Percentiles rank a stretch among this genome's conserved stretches.
Conservation (phyloP, 2,329 filamentous ascomycete species). For the Rhynchosporium agropyri region DNA sequence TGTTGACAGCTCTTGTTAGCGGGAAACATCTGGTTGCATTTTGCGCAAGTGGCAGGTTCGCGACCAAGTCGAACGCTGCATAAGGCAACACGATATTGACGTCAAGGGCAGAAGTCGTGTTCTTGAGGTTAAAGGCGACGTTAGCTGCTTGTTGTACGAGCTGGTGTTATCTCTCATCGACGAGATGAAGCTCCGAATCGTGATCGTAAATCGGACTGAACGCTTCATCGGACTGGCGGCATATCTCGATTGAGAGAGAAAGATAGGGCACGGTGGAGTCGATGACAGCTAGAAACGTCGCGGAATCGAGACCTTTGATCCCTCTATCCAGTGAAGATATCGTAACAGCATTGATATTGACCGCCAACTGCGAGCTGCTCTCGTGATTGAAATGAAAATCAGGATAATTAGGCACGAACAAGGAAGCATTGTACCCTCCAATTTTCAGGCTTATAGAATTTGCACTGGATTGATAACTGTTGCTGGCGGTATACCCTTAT, state of each 20-base stretch:
- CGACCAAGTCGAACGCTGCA: constrained; percentile 45
- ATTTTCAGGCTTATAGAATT: constrained; percentile 35
- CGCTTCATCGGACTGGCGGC: constrained; percentile 43
- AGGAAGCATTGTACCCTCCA: constrained; percentile 47
- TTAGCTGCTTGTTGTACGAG: constrained; percentile 40
- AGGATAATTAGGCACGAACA: constrained; percentile 45
- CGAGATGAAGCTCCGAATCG: constrained; percentile 43
- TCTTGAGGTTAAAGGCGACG: constrained; percentile 44
- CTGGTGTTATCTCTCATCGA: constrained; percentile 38
- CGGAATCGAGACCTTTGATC: constrained; percentile 25
- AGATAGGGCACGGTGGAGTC: constrained; percentile 47
- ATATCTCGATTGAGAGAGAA: constrained; percentile 45
- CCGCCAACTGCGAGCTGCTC: constrained; percentile 44
- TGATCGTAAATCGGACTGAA: constrained; percentile 45
- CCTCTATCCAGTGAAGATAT: constrained; percentile 20
- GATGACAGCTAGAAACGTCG: constrained; percentile 37
- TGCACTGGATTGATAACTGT: constrained; percentile 43
- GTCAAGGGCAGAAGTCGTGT: constrained; percentile 37
- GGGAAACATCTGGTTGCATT: constrained; percentile 45
- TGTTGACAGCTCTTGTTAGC: constrained; percentile 42
- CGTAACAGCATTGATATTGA: constrained; percentile 44
- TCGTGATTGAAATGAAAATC: constrained; percentile 46
- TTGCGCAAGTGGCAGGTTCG: constrained; percentile 41
- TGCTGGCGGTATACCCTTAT: constrained; percentile 49
- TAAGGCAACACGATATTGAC: constrained; percentile 46